Percentiles rank a stretch among this genome's conserved stretches.
These are phyloP conservation scores for Kwoniella heveanensis DNA, from an alignment of 768 basidiomycete species.

Conservation along the genomic window DNA sequence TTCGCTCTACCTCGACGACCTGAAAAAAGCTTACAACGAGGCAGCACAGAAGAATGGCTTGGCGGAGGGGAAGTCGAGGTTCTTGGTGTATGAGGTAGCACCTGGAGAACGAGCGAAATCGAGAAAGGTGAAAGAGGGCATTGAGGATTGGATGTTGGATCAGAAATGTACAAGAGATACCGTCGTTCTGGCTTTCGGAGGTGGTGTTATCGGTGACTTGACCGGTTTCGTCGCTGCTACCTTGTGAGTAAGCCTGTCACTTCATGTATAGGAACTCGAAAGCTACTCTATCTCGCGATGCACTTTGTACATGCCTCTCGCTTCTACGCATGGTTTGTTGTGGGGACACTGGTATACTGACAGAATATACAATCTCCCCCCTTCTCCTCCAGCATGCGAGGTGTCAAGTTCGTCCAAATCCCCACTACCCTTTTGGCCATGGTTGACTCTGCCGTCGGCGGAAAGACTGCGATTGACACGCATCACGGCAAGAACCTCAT, in stretches of 20 bases:
- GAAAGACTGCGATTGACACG: conserved; percentile 99
- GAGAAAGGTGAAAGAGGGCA: conserved; percentile 82
- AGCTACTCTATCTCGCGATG: too few relatives aligned
- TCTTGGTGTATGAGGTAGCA: conserved; percentile 74
- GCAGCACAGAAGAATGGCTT: conserved; percentile 49
- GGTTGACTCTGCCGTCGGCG: conserved; percentile 97
- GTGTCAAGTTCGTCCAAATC: conserved; percentile 90
- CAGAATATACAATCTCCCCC: neutral
- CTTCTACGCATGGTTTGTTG: too few relatives aligned
- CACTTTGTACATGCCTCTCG: too few relatives aligned
- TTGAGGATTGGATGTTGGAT: conserved; percentile 88
- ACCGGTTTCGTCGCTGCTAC: conserved; percentile 96
- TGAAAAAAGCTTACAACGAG: conserved; percentile 68
- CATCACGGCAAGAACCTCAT: conserved; percentile 98
- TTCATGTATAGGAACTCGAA: too few relatives aligned
- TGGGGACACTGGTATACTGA: conserved; percentile 1
- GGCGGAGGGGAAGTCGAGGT: conserved; percentile 58
- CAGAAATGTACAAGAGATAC: conserved; percentile 90
- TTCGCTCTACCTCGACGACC: conserved; percentile 69
- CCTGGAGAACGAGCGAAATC: conserved; percentile 95
- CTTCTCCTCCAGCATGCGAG: conserved; percentile 76
- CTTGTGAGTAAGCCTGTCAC: conserved; percentile 66
- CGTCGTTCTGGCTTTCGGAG: conserved; percentile 88
- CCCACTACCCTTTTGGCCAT: conserved; percentile 95
- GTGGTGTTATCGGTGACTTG: conserved; percentile 95